phyloP scores from a whole-genome alignment of 495 filamentous ascomycete genomes.

The Parathielavia hyrcaniae region DNA sequence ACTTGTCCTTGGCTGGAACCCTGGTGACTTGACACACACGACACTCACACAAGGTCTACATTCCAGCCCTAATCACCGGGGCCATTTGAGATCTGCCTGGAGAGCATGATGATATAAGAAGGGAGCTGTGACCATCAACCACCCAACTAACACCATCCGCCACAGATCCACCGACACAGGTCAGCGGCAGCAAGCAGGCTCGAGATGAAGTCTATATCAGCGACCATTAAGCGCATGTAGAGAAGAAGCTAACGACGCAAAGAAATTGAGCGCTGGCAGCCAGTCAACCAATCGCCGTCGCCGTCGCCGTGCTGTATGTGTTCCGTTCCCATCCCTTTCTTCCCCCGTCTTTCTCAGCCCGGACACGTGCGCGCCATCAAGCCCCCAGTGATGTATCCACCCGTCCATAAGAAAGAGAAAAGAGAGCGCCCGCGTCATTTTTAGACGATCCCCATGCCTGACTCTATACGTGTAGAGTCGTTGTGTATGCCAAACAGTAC shows the following conservation, averaged over 20 bases:
- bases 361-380: not conserved
- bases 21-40: too few species aligned
- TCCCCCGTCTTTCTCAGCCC: not conserved
- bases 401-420: not conserved
- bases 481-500: not conserved
- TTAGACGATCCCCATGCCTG: not conserved
- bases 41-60: too few species aligned
- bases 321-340: not conserved
- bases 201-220: constrained; percentile 1
- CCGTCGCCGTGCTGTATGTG: constrained; percentile 1
- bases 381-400: not conserved
- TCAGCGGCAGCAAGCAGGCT: not conserved
- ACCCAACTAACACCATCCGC: too few species aligned
- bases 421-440: not conserved
- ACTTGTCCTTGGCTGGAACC: too few species aligned
- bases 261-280: not conserved
- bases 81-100: too few species aligned
- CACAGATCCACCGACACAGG: not conserved
- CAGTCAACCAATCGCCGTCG: not conserved
- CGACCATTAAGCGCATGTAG: constrained; percentile 2
- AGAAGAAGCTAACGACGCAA: not conserved
- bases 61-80: too few species aligned
- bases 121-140: too few species aligned
- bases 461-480: not conserved
- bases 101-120: too few species aligned